phyloP scores from a whole-genome alignment of 1,139 yeast genomes.

The Tardiomyces blankii region DNA sequence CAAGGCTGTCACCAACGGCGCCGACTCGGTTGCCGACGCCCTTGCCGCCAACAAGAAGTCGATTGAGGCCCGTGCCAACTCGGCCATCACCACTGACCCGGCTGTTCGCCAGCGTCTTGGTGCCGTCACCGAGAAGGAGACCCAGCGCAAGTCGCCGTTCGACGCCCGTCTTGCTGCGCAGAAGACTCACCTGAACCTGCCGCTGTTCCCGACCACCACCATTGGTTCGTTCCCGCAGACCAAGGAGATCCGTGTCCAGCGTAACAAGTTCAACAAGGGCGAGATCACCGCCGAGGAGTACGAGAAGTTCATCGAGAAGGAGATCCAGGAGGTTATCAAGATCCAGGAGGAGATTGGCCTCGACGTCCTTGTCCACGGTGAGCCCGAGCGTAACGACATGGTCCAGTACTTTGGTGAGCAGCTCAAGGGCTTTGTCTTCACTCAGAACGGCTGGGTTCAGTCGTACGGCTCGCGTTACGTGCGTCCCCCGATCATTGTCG shows the following conservation, averaged over 20 bases:
- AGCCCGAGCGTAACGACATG: constrained; percentile 99
- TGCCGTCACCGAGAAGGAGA: constrained; percentile 64
- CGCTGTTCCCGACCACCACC: constrained; percentile 98
- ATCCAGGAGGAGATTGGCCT: constrained; percentile 99
- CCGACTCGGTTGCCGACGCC: constrained; percentile 50
- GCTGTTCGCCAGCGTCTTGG: constrained; percentile 84
- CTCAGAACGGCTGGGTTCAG: constrained; percentile 99
- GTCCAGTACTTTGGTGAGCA: constrained; percentile 99
- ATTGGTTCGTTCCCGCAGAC: constrained; percentile 99
- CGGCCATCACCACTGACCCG: constrained; percentile 83
- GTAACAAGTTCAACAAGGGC: constrained; percentile 98
- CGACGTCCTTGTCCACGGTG: constrained; percentile 98
- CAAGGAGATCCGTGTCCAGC: constrained; percentile 95
- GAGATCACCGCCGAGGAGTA: constrained; percentile 88
- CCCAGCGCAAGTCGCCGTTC: constrained; percentile 83
- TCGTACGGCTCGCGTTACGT: constrained; percentile 99
- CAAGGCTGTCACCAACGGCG: constrained; percentile 60
- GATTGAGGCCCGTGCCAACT: constrained; percentile 74
- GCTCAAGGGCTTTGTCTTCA: constrained; percentile 95
- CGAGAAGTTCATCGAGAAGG: constrained; percentile 92
- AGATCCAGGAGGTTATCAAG: constrained; percentile 88
- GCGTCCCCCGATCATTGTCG: constrained; percentile 98
- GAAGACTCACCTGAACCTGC: constrained; percentile 80
- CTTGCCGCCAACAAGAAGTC: constrained; percentile 82
- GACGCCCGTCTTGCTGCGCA: constrained; percentile 80